Base-by-base conservation (phyloP, 1,284 basidiomycete genomes). In the Afroboletus lepidellus region DNA sequence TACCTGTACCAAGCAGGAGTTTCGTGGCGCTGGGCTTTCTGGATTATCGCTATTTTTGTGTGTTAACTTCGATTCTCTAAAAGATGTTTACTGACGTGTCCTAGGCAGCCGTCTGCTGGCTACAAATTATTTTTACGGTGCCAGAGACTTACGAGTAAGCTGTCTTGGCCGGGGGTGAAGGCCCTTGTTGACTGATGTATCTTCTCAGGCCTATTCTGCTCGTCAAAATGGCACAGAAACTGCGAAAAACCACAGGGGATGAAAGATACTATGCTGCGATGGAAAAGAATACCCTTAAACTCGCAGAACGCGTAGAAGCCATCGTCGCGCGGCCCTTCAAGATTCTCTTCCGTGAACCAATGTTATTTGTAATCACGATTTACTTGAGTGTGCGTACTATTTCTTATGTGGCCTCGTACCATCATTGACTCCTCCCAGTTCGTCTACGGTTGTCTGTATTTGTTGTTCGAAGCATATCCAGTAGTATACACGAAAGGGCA, bases 21-120 rank as follows among this genome's bases (percentile, higher is more conserved):
- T 1, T 78, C 77, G 6, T 92, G 85, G 83, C 75, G 84, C 39
- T 91, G 87, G 87, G 61, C 86, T 12, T 93, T 85, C 72, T 92
- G 87, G 87, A 74, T 90, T 37, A 68, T 88, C 36, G 76, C 86
- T 12, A 60, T 58, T 30, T 92, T 92, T 61, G 80, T 81, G 51
- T 69, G 79, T 67, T 18, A 11, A 42, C 25, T 45, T 12, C n/a
- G n/a, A 9, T 42, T 46, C 2, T 5, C 34, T 27, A 13, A 5
- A 15, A 23, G 23, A 8, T 15, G 9, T 13, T 34, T 55, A 38
- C 51, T 55, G 55, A 57, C 12, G 5, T 18, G 20, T 36, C 24
- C 16, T 46, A 76, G 75, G 71, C 76, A 41, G 74, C 76, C 6
- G 53, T 69, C 7, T 82, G 78, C 55, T 69, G 70, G 45, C 12